phyloP scores from a whole-genome alignment of 805 yeast genomes.

The Wickerhamomyces canadensis region DNA sequence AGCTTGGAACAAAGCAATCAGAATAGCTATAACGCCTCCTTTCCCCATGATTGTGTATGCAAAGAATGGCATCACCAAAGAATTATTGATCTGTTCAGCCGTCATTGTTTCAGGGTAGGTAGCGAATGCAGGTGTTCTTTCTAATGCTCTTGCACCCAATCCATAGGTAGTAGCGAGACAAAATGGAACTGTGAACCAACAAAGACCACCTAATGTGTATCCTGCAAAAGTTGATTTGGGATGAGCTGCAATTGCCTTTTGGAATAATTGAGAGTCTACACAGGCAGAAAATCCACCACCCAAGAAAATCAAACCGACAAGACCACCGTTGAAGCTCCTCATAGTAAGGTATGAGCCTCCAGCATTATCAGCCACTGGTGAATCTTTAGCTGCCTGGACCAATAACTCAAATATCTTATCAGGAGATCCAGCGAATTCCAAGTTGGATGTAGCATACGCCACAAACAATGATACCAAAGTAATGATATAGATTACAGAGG shows the following conservation, averaged over 20 bases:
- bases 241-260: conserved; percentile 1
- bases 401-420: too few relatives aligned
- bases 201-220: conserved; percentile 52
- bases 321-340: not conserved
- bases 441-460: too few relatives aligned
- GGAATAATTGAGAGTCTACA: not conserved
- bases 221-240: not conserved
- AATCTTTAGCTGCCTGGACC: too few relatives aligned
- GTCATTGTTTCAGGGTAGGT: conserved; percentile 38
- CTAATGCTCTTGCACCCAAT: conserved; percentile 64
- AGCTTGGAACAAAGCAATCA: conserved; percentile 79
- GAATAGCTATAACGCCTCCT: conserved; percentile 76
- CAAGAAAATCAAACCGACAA: not conserved
- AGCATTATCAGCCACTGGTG: not conserved
- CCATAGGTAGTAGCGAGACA: conserved; percentile 76
- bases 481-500: conserved; percentile 34
- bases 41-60: conserved; percentile 76
- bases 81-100: conserved; percentile 61
- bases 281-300: not conserved
- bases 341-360: not conserved
- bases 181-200: conserved; percentile 86
- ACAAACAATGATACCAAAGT: conserved; percentile 23
- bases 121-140: conserved; percentile 62
- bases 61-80: conserved; percentile 55
- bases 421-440: too few relatives aligned